A percentile compares a stretch with the other conserved stretches of the same genome.
These are phyloP conservation scores for Xylona heveae DNA, from an alignment of 495 filamentous ascomycete genomes.

Conservation along the genomic window DNA sequence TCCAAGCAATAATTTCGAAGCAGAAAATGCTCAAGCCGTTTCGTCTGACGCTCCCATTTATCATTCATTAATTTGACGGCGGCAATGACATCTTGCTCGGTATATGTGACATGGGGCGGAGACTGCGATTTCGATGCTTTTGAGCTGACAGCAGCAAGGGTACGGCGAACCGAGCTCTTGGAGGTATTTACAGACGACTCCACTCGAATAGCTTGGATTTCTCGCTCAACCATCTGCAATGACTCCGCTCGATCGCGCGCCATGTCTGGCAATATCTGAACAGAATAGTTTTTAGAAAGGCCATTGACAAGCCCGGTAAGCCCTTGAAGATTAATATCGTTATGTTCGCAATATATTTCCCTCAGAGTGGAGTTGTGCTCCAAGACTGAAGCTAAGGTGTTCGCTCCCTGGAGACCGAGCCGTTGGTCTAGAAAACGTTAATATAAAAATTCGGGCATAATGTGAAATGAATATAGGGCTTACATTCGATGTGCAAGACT, in stretches of 20 bases:
- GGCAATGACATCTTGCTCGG: constrained; percentile 26
- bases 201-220: constrained; percentile 30
- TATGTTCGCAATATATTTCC: constrained; percentile 57
- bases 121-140: constrained; percentile 10
- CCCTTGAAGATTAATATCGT: constrained; percentile 56
- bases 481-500: constrained; percentile 48
- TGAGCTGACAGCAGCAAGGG: constrained; percentile 21
- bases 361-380: constrained; percentile 40
- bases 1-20: constrained; percentile 37
- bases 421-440: constrained; percentile 3
- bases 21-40: constrained; percentile 33
- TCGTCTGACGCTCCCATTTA: constrained; percentile 40
- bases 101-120: constrained; percentile 10
- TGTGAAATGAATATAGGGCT: no score
- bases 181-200: constrained; percentile 14
- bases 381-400: constrained; percentile 56
- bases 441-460: no score
- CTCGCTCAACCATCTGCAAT: constrained; percentile 37
- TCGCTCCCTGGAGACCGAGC: constrained; percentile 45
- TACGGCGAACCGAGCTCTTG: constrained; percentile 24
- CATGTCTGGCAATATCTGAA: constrained; percentile 47
- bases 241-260: constrained; percentile 36
- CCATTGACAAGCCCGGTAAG: constrained; percentile 60
- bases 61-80: constrained; percentile 33
- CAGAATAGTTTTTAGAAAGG: constrained; percentile 39